Evolutionary conservation across 441 rosid species (phyloP).

Genomic region (Rhodomyrtus psidioides): DNA sequence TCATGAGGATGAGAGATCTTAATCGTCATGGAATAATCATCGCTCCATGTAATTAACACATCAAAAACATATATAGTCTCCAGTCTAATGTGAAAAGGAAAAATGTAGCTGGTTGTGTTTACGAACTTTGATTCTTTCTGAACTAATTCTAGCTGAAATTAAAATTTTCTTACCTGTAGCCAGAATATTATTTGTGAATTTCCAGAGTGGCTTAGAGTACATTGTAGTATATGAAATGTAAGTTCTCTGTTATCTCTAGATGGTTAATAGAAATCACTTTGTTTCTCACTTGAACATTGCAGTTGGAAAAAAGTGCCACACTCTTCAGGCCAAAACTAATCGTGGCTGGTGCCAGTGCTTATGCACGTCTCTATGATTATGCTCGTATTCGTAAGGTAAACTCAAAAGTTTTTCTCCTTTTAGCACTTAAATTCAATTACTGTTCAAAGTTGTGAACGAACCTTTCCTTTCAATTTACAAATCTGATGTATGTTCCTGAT

Average conservation of each 20-base stretch:
- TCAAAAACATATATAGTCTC: not conserved
- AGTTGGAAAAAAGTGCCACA: conserved; percentile 20
- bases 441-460: not conserved
- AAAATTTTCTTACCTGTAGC: not conserved
- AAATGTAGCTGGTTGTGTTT: not conserved
- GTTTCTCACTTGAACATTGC: not conserved
- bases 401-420: not conserved
- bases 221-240: not conserved
- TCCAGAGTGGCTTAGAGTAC: not conserved
- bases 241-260: not conserved
- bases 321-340: conserved; percentile 22
- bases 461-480: not conserved
- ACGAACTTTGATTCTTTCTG: not conserved
- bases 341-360: conserved; percentile 23
- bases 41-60: not conserved
- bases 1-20: not conserved
- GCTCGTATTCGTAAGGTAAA: conserved; percentile 16
- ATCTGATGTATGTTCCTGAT: not conserved
- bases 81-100: not conserved
- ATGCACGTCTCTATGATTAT: conserved; percentile 21
- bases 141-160: not conserved
- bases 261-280: not conserved
- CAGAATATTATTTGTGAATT: not conserved
- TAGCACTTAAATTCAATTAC: no score
- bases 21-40: not conserved